Conservation (phyloP, 345 rosid species). For the Heritiera littoralis region DNA sequence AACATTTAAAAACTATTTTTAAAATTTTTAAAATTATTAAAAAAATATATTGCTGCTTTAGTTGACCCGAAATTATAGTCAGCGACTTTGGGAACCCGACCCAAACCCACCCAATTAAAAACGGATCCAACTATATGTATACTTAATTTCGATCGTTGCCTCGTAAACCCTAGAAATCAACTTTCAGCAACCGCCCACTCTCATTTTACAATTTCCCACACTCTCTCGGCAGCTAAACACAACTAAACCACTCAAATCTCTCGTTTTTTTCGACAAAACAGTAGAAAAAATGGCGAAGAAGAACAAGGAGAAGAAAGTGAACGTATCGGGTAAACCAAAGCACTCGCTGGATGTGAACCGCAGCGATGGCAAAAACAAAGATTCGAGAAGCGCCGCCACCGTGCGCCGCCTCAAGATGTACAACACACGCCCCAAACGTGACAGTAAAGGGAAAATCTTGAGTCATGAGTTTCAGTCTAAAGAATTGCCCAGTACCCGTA, state of each 20-base stretch:
- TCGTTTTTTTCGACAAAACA: not conserved
- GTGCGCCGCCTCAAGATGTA: conserved; percentile 93
- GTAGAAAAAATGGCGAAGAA: conserved; percentile 37
- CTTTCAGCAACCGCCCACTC: conserved; percentile 2
- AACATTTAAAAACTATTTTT: too few species aligned
- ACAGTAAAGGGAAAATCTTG: conserved; percentile 54
- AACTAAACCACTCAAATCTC: not conserved
- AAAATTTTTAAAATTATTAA: too few species aligned
- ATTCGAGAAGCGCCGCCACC: conserved; percentile 60
- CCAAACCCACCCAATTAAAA: not conserved
- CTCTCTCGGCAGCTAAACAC: conserved; percentile 10
- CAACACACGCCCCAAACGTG: conserved; percentile 61
- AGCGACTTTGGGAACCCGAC: not conserved
- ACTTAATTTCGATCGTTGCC: not conserved
- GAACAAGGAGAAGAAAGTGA: conserved; percentile 65
- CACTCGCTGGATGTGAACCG: conserved; percentile 92
- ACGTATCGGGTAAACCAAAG: conserved; percentile 82
- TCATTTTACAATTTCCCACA: not conserved
- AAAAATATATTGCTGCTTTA: too few species aligned
- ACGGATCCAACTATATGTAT: not conserved
- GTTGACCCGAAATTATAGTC: too few species aligned
- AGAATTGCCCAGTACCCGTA: conserved; percentile 73
- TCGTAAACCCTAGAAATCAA: not conserved
- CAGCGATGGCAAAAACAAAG: conserved; percentile 39
- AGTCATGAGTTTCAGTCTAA: conserved; percentile 73